Conservation (phyloP, 306 rosid genomes). For the Quercus glauca region DNA sequence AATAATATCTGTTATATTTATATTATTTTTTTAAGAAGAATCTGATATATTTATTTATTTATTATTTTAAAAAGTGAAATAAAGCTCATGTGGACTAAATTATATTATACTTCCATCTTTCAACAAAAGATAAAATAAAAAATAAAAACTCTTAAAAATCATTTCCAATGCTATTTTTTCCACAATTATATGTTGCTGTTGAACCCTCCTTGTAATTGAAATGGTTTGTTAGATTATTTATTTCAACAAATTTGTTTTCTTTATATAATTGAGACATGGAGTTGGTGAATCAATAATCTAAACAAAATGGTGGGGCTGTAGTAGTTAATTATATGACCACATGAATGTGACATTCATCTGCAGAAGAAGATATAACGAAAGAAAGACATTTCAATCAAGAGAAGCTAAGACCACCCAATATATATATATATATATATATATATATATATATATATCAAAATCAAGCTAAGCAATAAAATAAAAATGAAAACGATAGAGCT, state of each 20-base stretch:
- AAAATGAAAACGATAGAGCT: neutral
- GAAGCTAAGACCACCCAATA: neutral
- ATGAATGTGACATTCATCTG: constrained; percentile 16
- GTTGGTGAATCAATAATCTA: neutral
- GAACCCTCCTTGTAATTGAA: neutral
- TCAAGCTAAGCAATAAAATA: neutral
- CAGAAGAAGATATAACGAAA: neutral
- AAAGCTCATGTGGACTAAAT: too few relatives aligned
- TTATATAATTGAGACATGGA: neutral
- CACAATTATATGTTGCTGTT: too few relatives aligned
- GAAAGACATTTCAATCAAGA: neutral
- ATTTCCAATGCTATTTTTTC: too few relatives aligned
- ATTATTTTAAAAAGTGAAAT: too few relatives aligned
- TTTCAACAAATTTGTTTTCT: neutral
- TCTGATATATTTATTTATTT: too few relatives aligned
- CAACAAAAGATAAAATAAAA: too few relatives aligned
- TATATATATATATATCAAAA: neutral
- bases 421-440: neutral
- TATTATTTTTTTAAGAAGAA: too few relatives aligned
- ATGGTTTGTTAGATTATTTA: neutral
- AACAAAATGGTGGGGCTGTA: neutral
- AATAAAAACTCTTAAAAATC: too few relatives aligned
- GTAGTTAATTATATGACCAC: constrained; percentile 6
- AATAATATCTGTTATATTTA: too few relatives aligned
- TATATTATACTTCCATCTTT: too few relatives aligned